Percentiles rank a stretch among this genome's conserved stretches.
Conservation (phyloP, 1,284 basidiomycete species). For the Apiotrichum akiyoshidainum region DNA sequence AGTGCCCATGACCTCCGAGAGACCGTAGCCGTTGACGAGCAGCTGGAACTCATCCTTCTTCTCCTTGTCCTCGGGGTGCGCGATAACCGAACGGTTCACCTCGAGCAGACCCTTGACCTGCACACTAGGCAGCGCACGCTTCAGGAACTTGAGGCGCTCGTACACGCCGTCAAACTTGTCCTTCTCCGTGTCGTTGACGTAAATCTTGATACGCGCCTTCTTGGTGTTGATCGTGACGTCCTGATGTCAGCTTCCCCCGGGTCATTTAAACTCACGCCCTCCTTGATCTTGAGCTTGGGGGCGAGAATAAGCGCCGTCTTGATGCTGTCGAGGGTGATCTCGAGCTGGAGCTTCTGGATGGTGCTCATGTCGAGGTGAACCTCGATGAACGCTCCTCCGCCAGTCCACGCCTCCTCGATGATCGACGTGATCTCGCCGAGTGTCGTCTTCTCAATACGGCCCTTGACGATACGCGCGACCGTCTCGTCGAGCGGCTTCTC, state of each 20-base stretch:
- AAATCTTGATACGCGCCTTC: slow-evolving; percentile 24
- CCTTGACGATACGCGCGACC: slow-evolving; percentile 96
- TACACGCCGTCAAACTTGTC: slow-evolving; percentile 64
- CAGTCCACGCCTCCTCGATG: slow-evolving; percentile 93
- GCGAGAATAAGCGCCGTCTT: slow-evolving; percentile 84
- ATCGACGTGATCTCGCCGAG: slow-evolving; percentile 91
- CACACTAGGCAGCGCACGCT: slow-evolving; percentile 72
- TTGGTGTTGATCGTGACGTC: slow-evolving; percentile 43
- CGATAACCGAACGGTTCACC: slow-evolving; percentile 86
- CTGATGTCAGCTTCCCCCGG: background rate
- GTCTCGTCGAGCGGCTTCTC: slow-evolving; percentile 78
- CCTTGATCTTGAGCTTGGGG: slow-evolving; percentile 90
- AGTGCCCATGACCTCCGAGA: slow-evolving; percentile 95
- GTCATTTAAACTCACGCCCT: slow-evolving; percentile 53
- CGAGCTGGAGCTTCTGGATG: slow-evolving; percentile 87
- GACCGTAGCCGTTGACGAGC: slow-evolving; percentile 94
- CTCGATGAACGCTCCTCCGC: slow-evolving; percentile 86
- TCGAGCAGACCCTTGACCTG: slow-evolving; percentile 89
- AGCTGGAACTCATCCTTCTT: slow-evolving; percentile 61
- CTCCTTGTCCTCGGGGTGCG: slow-evolving; percentile 80
- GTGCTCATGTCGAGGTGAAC: slow-evolving; percentile 89
- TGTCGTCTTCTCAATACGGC: slow-evolving; percentile 89
- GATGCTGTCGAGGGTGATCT: slow-evolving; percentile 88
- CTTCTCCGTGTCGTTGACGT: slow-evolving; percentile 28
- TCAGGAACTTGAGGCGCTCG: slow-evolving; percentile 79